Evolutionary conservation across 108 stramenopile genomes (phyloP).

Genomic region (Skeletonema menzelii): DNA sequence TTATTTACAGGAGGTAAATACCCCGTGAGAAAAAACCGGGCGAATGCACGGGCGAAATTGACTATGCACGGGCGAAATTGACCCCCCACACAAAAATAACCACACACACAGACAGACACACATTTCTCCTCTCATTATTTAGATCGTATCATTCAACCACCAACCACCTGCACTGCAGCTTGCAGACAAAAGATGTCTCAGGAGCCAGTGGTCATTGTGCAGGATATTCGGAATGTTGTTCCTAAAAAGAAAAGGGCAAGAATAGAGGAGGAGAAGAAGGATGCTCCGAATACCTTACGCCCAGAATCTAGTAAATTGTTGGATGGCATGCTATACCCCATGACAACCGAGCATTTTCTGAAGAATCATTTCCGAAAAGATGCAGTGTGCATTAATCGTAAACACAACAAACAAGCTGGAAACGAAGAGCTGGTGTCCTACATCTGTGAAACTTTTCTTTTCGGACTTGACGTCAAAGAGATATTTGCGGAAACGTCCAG

Average conservation of each 20-base stretch:
- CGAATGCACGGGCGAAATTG: no score
- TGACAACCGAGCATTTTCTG: slow-evolving; percentile 35
- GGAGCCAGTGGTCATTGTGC: background rate
- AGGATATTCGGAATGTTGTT: background rate
- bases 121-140: no score
- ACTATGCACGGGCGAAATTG: no score
- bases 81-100: no score
- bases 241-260: background rate
- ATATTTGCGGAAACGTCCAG: slow-evolving; percentile 73
- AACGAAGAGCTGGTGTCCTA: slow-evolving; percentile 24
- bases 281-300: slow-evolving; percentile 3
- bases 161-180: no score
- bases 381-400: slow-evolving; percentile 50
- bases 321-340: slow-evolving; percentile 47
- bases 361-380: slow-evolving; percentile 49
- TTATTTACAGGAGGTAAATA: no score
- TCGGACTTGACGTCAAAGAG: slow-evolving; percentile 47
- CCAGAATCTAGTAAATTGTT: slow-evolving; percentile 36
- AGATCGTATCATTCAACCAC: no score
- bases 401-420: background rate
- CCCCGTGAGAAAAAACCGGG: no score
- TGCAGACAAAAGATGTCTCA: background rate
- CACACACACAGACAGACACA: no score
- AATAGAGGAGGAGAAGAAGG: background rate
- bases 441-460: slow-evolving; percentile 53